phyloP scores from a whole-genome alignment of 768 basidiomycete species.

The Erythrobasidium yunnanense region DNA sequence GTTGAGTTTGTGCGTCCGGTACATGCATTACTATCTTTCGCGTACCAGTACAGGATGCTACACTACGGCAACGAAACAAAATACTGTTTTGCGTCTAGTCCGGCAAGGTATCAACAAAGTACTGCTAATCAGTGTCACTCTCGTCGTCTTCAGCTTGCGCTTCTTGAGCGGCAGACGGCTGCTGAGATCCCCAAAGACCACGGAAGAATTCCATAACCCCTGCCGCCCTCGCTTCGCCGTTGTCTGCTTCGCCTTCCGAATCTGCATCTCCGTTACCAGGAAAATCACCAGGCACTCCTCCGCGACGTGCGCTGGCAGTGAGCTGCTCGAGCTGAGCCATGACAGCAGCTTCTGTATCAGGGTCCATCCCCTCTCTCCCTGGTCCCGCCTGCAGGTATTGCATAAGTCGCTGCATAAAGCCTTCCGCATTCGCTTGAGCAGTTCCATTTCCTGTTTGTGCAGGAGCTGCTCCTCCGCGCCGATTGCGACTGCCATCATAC shows the following conservation, averaged over 20 bases:
- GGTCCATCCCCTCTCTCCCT: constrained; percentile 2
- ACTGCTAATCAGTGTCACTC: too few species aligned
- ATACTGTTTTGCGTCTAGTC: too few species aligned
- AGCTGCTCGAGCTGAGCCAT: constrained; percentile 22
- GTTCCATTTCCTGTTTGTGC: background rate
- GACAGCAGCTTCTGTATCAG: constrained; percentile 15
- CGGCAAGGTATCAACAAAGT: too few species aligned
- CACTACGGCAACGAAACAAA: too few species aligned
- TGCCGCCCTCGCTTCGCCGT: background rate
- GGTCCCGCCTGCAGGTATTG: constrained; percentile 15
- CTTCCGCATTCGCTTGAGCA: background rate
- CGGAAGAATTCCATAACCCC: constrained; percentile 11
- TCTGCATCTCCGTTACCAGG: background rate
- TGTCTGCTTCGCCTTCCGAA: background rate
- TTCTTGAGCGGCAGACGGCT: too few species aligned
- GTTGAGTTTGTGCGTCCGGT: too few species aligned
- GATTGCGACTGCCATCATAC: constrained; percentile 1
- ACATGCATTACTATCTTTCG: too few species aligned
- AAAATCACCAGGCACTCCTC: constrained; percentile 5
- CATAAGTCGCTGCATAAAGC: constrained; percentile 2
- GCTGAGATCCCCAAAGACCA: constrained; percentile 3
- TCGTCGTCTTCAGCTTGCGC: too few species aligned
- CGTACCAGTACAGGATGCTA: too few species aligned
- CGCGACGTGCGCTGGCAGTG: background rate
- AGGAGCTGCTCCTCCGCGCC: background rate